phyloP scores from a whole-genome alignment of 2,329 filamentous ascomycete genomes.

The Curvularia verruculosa region DNA sequence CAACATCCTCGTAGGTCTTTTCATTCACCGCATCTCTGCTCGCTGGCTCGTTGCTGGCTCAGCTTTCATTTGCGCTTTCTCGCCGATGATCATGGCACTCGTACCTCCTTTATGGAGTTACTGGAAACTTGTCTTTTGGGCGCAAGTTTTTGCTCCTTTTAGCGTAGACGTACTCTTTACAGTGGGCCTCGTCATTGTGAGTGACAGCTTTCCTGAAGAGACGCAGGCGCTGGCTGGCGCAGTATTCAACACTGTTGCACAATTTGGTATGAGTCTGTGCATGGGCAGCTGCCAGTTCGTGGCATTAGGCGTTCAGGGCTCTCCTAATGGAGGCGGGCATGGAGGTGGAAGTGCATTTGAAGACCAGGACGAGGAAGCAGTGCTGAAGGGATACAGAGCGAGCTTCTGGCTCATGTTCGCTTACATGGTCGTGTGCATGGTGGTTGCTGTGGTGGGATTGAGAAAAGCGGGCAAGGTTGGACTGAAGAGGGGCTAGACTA shows the following conservation, averaged over 20 bases:
- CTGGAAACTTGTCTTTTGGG: conserved; percentile 57
- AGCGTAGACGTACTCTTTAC: conserved; percentile 61
- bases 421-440: conserved; percentile 30
- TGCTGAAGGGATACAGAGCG: conserved; percentile 31
- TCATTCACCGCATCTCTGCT: conserved; percentile 54
- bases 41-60: conserved; percentile 51
- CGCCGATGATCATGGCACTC: conserved; percentile 63
- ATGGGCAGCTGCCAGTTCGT: conserved; percentile 38
- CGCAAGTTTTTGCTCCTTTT: conserved; percentile 51
- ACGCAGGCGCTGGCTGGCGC: conserved; percentile 66
- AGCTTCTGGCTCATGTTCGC: conserved; percentile 38
- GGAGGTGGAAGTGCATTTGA: conserved; percentile 11
- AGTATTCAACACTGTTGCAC: conserved; percentile 65
- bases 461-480: conserved; percentile 35
- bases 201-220: conserved; percentile 61
- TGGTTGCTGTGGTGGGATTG: conserved; percentile 32
- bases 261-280: conserved; percentile 58
- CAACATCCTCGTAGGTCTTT: conserved; percentile 54
- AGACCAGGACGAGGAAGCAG: conserved; percentile 10
- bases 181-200: conserved; percentile 61
- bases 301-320: conserved; percentile 25
- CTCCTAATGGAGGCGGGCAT: conserved; percentile 9
- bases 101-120: conserved; percentile 58
- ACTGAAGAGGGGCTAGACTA: conserved; percentile 32
- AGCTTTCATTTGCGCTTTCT: conserved; percentile 52